These are phyloP conservation scores for Glycyrrhiza uralensis DNA, from an alignment of 306 rosid genomes.

Conservation along the genomic window DNA sequence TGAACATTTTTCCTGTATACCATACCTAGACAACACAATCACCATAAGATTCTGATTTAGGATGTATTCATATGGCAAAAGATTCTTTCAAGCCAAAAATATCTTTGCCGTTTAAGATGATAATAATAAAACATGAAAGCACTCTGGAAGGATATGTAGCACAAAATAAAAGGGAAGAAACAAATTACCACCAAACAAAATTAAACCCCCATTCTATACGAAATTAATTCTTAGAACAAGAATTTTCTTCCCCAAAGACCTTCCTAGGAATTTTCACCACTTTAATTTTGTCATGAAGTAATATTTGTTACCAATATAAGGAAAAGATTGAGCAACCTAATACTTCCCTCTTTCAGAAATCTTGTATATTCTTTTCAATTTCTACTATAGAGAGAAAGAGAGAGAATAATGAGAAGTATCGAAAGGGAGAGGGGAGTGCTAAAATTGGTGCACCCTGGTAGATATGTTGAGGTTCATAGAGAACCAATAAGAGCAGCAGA, in stretches of 20 bases:
- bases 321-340: background rate
- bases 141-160: background rate
- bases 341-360: slow-evolving; percentile 22
- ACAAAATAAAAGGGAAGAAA: background rate
- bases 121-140: background rate
- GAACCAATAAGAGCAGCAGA: slow-evolving; percentile 56
- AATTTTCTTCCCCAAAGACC: slow-evolving; percentile 28
- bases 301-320: background rate
- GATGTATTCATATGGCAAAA: too few species aligned
- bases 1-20: too few species aligned
- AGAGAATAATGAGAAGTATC: slow-evolving; percentile 27
- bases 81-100: too few species aligned
- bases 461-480: slow-evolving; percentile 42
- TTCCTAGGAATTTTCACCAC: slow-evolving; percentile 1
- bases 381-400: background rate
- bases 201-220: background rate
- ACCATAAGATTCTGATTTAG: too few species aligned
- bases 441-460: slow-evolving; percentile 61
- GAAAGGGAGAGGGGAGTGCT: slow-evolving; percentile 35
- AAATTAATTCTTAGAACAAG: slow-evolving; percentile 25
- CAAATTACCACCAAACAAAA: background rate
- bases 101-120: too few species aligned
- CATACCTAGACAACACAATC: too few species aligned
- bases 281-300: slow-evolving; percentile 23
- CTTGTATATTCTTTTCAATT: background rate